Conservation (phyloP, 345 rosid genomes). For the Brassica nigra region DNA sequence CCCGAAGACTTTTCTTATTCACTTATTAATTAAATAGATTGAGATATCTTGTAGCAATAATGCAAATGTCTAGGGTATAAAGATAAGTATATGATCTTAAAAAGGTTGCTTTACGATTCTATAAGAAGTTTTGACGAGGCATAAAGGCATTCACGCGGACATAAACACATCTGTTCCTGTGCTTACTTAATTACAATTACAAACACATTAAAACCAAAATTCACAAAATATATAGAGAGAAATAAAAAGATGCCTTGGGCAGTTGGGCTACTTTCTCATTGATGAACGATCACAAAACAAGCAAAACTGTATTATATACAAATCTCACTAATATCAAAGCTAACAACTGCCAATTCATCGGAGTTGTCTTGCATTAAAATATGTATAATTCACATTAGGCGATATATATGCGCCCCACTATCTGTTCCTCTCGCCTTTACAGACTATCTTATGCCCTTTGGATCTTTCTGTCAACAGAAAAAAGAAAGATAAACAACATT, state of each 20-base stretch:
- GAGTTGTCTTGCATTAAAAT: constrained; percentile 20
- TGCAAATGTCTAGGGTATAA: background rate
- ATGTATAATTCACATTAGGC: background rate
- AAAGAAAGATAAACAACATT: background rate
- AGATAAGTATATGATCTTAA: background rate
- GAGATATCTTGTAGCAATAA: background rate
- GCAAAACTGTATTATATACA: constrained; percentile 5
- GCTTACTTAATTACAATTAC: background rate
- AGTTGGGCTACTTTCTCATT: constrained; percentile 13
- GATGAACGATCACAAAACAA: background rate
- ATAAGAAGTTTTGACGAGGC: constrained; percentile 14
- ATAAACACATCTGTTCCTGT: background rate
- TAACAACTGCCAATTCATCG: constrained; percentile 27
- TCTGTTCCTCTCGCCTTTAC: constrained; percentile 15
- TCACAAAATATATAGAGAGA: background rate
- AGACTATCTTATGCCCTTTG: constrained; percentile 23
- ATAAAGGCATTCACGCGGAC: constrained; percentile 9
- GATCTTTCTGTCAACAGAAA: constrained; percentile 26
- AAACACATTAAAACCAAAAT: background rate
- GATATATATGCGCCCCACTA: constrained; percentile 1
- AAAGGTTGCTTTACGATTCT: constrained; percentile 14
- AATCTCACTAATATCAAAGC: background rate
- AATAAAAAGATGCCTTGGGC: constrained; percentile 21
- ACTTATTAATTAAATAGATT: background rate
- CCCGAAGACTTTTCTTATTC: background rate